Percentiles rank a stretch among this genome's conserved stretches.
Conservation (phyloP, 441 rosid species). For the Biscutella auriculata region DNA sequence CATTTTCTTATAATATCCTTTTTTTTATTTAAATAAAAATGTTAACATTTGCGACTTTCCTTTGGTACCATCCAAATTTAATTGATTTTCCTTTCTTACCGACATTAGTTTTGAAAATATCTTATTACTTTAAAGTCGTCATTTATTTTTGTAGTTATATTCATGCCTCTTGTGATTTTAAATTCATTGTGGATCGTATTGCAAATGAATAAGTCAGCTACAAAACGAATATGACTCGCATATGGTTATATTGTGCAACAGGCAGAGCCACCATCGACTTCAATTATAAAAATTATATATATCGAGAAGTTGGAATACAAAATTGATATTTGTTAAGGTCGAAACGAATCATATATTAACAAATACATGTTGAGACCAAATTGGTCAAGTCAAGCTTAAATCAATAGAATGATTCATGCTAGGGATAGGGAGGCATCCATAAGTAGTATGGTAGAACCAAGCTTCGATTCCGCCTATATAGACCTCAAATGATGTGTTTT, state of each 20-base stretch:
- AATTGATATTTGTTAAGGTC: neutral
- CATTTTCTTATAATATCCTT: neutral
- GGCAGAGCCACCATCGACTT: neutral
- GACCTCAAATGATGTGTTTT: too few species aligned
- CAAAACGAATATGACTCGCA: neutral
- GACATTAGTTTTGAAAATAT: neutral
- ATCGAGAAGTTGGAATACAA: neutral
- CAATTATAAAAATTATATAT: neutral
- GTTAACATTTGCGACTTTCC: neutral
- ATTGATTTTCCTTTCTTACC: neutral
- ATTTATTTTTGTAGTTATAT: neutral
- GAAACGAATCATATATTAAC: neutral
- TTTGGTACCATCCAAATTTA: neutral
- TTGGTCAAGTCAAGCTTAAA: conserved; percentile 4
- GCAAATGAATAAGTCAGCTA: neutral
- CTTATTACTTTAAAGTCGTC: neutral
- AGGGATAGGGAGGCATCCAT: too few species aligned
- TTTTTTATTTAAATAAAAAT: neutral
- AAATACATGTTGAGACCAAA: neutral
- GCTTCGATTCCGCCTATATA: too few species aligned
- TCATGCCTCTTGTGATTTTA: neutral
- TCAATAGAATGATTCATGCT: neutral
- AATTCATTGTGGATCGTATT: neutral
- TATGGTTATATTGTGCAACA: neutral
- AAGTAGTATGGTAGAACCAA: too few species aligned